Percentiles rank a stretch among this genome's conserved stretches.
These are phyloP conservation scores for Phytophthora sp. DNA, from an alignment of 352 stramenopile species.

Conservation along the genomic window DNA sequence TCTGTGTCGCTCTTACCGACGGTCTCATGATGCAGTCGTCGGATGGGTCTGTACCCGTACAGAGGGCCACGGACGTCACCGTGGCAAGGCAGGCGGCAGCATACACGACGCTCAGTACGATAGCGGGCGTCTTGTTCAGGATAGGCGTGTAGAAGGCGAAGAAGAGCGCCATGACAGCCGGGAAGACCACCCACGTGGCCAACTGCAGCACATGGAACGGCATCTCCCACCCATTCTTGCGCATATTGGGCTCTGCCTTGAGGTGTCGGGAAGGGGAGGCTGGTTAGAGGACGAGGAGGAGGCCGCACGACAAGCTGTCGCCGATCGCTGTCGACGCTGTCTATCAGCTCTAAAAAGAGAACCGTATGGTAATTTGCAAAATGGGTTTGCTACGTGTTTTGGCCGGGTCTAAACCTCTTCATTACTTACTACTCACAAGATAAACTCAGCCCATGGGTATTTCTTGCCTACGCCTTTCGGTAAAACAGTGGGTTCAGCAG, in stretches of 20 bases:
- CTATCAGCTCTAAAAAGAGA: constrained; percentile 35
- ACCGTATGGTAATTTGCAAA: constrained; percentile 6
- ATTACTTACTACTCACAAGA: neutral
- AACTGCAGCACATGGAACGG: constrained; percentile 87
- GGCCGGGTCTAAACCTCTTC: neutral
- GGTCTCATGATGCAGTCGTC: constrained; percentile 75
- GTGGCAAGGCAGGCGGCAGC: constrained; percentile 57
- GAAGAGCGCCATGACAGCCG: constrained; percentile 79
- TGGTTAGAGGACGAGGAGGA: constrained; percentile 8
- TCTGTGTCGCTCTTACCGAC: constrained; percentile 41
- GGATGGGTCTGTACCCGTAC: constrained; percentile 78
- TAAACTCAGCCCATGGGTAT: neutral
- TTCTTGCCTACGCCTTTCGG: neutral
- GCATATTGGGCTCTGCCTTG: constrained; percentile 37
- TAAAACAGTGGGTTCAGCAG: no score
- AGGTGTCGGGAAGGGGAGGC: neutral
- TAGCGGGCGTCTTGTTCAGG: constrained; percentile 51
- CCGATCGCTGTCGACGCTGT: constrained; percentile 30
- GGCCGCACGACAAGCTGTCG: constrained; percentile 19
- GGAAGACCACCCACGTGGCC: constrained; percentile 85
- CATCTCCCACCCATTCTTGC: constrained; percentile 81
- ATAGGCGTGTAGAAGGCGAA: constrained; percentile 84
- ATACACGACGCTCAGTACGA: constrained; percentile 66
- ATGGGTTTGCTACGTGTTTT: constrained; percentile 6
- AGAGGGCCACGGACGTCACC: constrained; percentile 56